Evolutionary conservation across 129 eudicot genomes (phyloP).

Genomic region (Helianthus annuus): HanXRQr2.0-SUNRISE NC_035449.2:59790889-59791388

Average conservation of each 20-base stretch:
- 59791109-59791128: constrained; percentile 49
- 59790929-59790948: constrained; percentile 44
- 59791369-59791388: constrained; percentile 48
- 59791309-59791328: constrained; percentile 72
- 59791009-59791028: constrained; percentile 50
- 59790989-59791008: constrained; percentile 76
- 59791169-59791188: constrained; percentile 63
- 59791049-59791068: constrained; percentile 45
- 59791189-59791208: constrained; percentile 70
- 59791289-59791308: constrained; percentile 74
- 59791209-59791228: constrained; percentile 71
- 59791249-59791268: constrained; percentile 76
- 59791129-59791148: constrained; percentile 44
- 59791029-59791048: constrained; percentile 70
- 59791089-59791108: constrained; percentile 71
- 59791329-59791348: constrained; percentile 62
- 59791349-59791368: constrained; percentile 62
- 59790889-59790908: constrained; percentile 17
- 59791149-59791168: constrained; percentile 65
- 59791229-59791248: constrained; percentile 76
- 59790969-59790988: constrained; percentile 61
- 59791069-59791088: constrained; percentile 72
- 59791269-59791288: constrained; percentile 68
- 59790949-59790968: constrained; percentile 59
- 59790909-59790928: constrained; percentile 36